A percentile compares a stretch with the other conserved stretches of the same genome.
These are phyloP conservation scores for Populus trichocarpa DNA, from an alignment of 441 rosid genomes.

Conservation along the genomic window DNA sequence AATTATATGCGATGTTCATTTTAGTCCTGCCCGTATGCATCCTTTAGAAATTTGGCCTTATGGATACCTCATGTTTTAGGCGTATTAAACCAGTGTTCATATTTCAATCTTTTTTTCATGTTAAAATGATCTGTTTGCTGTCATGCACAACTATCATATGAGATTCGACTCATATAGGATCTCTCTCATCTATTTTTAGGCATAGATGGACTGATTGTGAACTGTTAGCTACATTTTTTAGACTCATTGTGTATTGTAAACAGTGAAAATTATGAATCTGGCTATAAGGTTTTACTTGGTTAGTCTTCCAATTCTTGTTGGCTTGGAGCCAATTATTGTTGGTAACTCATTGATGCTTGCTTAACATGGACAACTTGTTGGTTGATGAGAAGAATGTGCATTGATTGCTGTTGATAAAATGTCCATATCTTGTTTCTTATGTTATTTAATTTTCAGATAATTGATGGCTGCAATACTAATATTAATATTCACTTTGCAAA, in stretches of 20 bases:
- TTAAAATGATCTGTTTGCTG: not conserved
- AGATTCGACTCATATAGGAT: not conserved
- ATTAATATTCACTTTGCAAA: not conserved
- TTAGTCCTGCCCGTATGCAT: not conserved
- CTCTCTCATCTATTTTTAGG: not conserved
- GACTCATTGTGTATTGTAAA: not conserved
- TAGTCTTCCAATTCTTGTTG: slow-evolving; percentile 2
- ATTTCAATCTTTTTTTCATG: not conserved
- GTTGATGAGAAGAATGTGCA: not conserved
- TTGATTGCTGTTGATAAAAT: not conserved
- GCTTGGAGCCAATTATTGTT: not conserved
- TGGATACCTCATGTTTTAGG: not conserved
- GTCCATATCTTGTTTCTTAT: not conserved
- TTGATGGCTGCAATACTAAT: not conserved
- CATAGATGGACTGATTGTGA: not conserved
- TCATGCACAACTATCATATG: not conserved
- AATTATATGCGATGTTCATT: too few relatives aligned
- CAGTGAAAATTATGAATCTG: not conserved
- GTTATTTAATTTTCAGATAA: not conserved
- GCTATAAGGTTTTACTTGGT: not conserved
- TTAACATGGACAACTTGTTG: not conserved
- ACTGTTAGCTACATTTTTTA: not conserved
- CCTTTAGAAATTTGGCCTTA: not conserved
- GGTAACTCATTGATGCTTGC: not conserved
- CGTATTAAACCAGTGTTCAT: not conserved